Evolutionary conservation across 2,329 filamentous ascomycete species (phyloP).

Genomic region (Sporothrix globosa): DNA sequence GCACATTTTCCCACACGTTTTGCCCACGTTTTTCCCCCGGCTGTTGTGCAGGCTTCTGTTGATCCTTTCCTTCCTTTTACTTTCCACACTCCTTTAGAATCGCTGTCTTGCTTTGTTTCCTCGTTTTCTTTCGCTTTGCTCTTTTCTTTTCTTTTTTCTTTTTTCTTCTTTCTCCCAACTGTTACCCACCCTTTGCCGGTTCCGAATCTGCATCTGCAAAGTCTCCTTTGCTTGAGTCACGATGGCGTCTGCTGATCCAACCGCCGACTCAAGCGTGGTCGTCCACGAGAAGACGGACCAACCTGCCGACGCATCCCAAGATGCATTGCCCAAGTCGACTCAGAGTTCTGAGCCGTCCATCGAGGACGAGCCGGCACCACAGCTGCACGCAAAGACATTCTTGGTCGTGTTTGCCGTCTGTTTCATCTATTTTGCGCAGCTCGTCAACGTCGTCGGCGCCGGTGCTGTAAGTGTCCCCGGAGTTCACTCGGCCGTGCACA

Average conservation of each 20-base stretch:
- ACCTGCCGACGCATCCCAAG: not conserved
- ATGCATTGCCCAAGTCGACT: not conserved
- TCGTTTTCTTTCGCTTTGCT: not conserved
- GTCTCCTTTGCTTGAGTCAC: not conserved
- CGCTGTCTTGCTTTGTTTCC: no score
- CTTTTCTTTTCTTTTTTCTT: not conserved
- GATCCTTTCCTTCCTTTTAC: not conserved
- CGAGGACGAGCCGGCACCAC: constrained; percentile 14
- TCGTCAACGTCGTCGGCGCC: constrained; percentile 17
- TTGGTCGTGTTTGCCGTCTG: constrained; percentile 19
- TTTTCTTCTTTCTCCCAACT: not conserved
- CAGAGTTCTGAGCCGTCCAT: constrained; percentile 7
- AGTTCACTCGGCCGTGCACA: not conserved
- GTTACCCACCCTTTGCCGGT: no score
- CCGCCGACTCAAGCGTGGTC: not conserved
- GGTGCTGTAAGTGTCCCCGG: constrained; percentile 1
- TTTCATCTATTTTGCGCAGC: constrained; percentile 24
- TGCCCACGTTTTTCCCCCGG: not conserved
- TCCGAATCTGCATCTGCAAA: not conserved
- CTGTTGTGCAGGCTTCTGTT: not conserved
- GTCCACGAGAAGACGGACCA: constrained; percentile 20
- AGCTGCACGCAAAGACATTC: constrained; percentile 20
- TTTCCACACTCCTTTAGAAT: not conserved
- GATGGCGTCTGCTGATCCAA: constrained; percentile 10
- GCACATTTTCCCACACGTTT: not conserved